Evolutionary conservation across 2,329 filamentous ascomycete species (phyloP).

Genomic region (Hirsutella rhossiliensis): DNA sequence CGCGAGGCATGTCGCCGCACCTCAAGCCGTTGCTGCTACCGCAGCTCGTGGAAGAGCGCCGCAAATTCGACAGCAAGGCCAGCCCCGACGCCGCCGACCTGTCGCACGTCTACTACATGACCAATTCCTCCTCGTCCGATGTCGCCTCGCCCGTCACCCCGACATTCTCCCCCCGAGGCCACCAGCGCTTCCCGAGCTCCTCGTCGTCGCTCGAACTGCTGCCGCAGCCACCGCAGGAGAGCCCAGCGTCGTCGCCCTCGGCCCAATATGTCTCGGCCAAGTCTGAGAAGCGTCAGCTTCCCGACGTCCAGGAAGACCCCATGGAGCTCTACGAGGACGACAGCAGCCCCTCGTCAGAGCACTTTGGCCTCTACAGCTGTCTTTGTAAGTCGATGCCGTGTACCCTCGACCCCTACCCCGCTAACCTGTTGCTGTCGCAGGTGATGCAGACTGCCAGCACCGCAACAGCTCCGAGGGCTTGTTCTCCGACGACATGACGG

Average conservation of each 20-base stretch:
- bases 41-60: constrained; percentile 38
- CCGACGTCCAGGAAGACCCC: constrained; percentile 77
- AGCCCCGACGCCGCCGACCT: constrained; percentile 21
- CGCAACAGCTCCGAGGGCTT: constrained; percentile 30
- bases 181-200: constrained; percentile 60
- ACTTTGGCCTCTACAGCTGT: constrained; percentile 49
- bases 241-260: constrained; percentile 7
- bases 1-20: constrained; percentile 29
- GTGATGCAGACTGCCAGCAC: constrained; percentile 50
- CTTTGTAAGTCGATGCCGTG: constrained; percentile 54
- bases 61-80: constrained; percentile 25
- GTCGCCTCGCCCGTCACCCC: constrained; percentile 59
- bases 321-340: constrained; percentile 53
- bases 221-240: constrained; percentile 11
- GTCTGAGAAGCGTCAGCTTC: constrained; percentile 54
- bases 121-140: constrained; percentile 51
- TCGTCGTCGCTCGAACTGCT: constrained; percentile 63
- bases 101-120: constrained; percentile 29
- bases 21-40: constrained; percentile 43
- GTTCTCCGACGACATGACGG: constrained; percentile 23
- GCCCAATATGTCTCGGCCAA: constrained; percentile 27
- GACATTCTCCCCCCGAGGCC: constrained; percentile 53
- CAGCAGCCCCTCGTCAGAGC: constrained; percentile 9
- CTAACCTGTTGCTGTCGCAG: constrained; percentile 23
- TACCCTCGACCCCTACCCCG: background rate